A percentile compares a stretch with the other conserved stretches of the same genome.
These are phyloP conservation scores for Auricularia sp. DNA, from an alignment of 768 basidiomycete species.

Conservation along the genomic window DNA sequence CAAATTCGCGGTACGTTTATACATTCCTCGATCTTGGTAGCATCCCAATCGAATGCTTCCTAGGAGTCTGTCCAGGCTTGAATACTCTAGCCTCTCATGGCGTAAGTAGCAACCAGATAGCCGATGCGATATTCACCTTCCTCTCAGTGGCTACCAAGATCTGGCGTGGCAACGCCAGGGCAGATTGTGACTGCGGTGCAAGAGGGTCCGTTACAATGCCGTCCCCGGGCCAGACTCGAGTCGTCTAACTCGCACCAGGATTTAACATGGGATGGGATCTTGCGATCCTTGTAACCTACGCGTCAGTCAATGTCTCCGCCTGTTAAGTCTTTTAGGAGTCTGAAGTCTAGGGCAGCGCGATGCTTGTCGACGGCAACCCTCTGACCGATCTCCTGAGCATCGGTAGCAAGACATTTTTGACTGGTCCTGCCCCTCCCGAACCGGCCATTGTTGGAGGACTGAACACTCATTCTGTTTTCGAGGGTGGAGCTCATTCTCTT, in stretches of 20 bases:
- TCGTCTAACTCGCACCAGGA: not conserved
- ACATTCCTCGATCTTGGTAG: too few species aligned
- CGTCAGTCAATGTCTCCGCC: not conserved
- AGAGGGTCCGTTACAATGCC: constrained; percentile 1
- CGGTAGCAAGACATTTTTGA: constrained; percentile 1
- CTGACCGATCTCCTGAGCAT: constrained; percentile 8
- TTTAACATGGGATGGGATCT: constrained; percentile 9
- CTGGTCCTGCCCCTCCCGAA: not conserved
- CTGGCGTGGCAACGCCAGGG: constrained; percentile 7
- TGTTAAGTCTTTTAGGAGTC: not conserved
- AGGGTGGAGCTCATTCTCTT: not conserved
- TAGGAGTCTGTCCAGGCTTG: constrained; percentile 5
- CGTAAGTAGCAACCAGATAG: not conserved
- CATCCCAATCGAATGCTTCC: too few species aligned
- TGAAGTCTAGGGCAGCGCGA: not conserved
- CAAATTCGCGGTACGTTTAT: constrained; percentile 1
- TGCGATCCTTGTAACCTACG: constrained; percentile 1
- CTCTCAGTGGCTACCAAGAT: constrained; percentile 4
- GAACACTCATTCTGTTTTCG: constrained; percentile 4
- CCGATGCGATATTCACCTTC: too few species aligned
- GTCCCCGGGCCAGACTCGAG: not conserved
- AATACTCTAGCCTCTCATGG: constrained; percentile 8
- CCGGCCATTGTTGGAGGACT: constrained; percentile 6
- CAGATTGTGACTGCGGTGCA: constrained; percentile 7
- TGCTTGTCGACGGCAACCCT: constrained; percentile 7